Evolutionary conservation across 129 eudicot species (phyloP).

Genomic region (Ambrosia artemisiifolia): DNA sequence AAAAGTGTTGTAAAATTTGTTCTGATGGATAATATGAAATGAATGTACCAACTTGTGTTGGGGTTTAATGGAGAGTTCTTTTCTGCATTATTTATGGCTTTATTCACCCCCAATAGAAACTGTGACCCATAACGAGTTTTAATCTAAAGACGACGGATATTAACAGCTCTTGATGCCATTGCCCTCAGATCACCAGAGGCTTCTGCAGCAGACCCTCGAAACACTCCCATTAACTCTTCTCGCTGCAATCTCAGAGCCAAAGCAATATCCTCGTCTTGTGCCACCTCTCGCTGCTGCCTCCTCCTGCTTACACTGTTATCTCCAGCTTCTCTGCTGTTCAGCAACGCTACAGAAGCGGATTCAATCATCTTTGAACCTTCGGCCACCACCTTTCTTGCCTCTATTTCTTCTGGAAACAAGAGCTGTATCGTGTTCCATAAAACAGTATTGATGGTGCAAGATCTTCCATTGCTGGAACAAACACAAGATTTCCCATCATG

Average conservation of each 20-base stretch:
- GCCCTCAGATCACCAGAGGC: constrained; percentile 76
- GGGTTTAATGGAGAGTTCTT: not conserved
- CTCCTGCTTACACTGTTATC: constrained; percentile 36
- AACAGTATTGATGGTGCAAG: constrained; percentile 82
- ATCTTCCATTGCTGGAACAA: constrained; percentile 66
- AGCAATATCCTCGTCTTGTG: constrained; percentile 77
- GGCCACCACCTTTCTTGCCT: constrained; percentile 54
- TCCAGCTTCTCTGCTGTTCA: constrained; percentile 35
- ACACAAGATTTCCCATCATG: constrained; percentile 1
- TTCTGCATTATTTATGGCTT: no score
- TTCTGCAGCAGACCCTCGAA: constrained; percentile 41
- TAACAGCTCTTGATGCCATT: constrained; percentile 73
- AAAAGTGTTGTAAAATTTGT: not conserved
- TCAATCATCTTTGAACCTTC: constrained; percentile 22
- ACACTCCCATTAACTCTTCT: constrained; percentile 72
- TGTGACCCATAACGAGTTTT: constrained; percentile 13
- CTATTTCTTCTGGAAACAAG: constrained; percentile 81
- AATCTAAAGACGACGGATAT: constrained; percentile 32
- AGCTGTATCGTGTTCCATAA: constrained; percentile 97
- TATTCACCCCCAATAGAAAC: constrained; percentile 3
- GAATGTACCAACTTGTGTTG: not conserved
- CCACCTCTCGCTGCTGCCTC: constrained; percentile 14
- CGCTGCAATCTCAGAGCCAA: constrained; percentile 84
- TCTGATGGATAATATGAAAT: not conserved
- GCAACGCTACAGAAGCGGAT: constrained; percentile 23